phyloP scores from a whole-genome alignment of 1,284 basidiomycete genomes.

The Ceratobasidium sp. region DNA sequence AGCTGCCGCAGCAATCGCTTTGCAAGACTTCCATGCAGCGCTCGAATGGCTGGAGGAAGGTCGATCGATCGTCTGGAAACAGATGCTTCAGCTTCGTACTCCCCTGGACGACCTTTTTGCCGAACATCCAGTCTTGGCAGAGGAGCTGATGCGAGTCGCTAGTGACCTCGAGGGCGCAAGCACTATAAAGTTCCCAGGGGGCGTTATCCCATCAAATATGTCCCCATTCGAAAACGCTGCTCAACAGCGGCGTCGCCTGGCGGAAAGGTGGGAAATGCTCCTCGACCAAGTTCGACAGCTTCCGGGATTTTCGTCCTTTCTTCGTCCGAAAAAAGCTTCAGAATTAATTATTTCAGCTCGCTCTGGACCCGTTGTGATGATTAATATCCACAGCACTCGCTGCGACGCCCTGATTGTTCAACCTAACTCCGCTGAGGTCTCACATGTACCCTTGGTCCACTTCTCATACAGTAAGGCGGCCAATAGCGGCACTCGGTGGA shows the following conservation, averaged over 20 bases:
- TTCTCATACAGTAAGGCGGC: constrained; percentile 4
- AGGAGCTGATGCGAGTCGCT: background rate
- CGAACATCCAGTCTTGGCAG: background rate
- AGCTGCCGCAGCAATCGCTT: background rate
- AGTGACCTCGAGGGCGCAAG: background rate
- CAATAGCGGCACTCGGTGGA: background rate
- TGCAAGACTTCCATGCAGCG: background rate
- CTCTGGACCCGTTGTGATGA: background rate
- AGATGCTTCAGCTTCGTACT: constrained; percentile 20
- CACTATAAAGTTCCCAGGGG: too few relatives aligned
- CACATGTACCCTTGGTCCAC: background rate
- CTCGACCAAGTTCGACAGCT: background rate
- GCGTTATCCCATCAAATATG: background rate
- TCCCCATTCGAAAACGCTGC: background rate
- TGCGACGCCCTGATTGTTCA: constrained; percentile 10
- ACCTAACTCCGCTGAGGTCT: background rate
- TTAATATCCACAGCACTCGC: background rate
- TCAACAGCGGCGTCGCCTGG: constrained; percentile 4
- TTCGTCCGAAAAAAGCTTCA: background rate
- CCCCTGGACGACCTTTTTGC: background rate
- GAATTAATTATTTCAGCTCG: background rate
- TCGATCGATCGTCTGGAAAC: background rate
- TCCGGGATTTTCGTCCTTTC: constrained; percentile 8
- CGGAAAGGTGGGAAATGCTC: constrained; percentile 9
- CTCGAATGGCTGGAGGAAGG: constrained; percentile 28